These are phyloP conservation scores for Stephania cephalantha DNA, from an alignment of 164 flowering plant species.

Conservation along the genomic window DNA sequence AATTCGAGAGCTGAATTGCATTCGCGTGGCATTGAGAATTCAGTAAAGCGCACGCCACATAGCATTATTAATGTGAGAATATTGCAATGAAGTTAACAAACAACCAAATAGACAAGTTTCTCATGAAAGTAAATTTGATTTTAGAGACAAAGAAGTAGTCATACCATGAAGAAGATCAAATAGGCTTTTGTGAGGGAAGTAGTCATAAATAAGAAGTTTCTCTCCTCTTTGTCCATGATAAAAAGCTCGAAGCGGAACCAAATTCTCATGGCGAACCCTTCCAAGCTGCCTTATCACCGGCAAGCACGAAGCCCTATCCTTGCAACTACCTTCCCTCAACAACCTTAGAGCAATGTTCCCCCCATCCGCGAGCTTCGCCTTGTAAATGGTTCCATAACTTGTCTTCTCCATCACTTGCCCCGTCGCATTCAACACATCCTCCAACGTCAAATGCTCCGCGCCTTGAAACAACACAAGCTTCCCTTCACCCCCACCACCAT, in stretches of 20 bases:
- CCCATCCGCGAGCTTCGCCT: slow-evolving; percentile 94
- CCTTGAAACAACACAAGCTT: slow-evolving; percentile 83
- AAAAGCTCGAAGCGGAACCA: slow-evolving; percentile 89
- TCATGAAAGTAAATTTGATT: not conserved
- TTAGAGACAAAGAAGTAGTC: not conserved
- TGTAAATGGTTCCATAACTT: slow-evolving; percentile 86
- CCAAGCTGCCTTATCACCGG: slow-evolving; percentile 83
- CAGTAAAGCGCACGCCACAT: no score
- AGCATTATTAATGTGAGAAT: no score
- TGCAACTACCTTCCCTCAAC: slow-evolving; percentile 92
- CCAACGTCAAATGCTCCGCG: slow-evolving; percentile 87
- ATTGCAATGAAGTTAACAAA: no score
- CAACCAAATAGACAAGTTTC: no score
- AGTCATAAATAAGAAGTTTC: slow-evolving; percentile 93
- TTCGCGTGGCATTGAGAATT: no score
- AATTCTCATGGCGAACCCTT: slow-evolving; percentile 76
- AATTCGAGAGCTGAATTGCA: no score
- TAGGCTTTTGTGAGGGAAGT: slow-evolving; percentile 64
- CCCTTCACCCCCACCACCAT: slow-evolving; percentile 47
- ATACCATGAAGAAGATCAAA: slow-evolving; percentile 85
- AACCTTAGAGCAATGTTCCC: slow-evolving; percentile 84
- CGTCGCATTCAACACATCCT: slow-evolving; percentile 94
- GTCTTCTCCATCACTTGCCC: slow-evolving; percentile 99
- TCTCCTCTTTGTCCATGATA: slow-evolving; percentile 99
- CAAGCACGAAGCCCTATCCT: slow-evolving; percentile 66